Percentiles rank a stretch among this genome's conserved stretches.
These are phyloP conservation scores for Ilyonectria sp. DNA, from an alignment of 2,329 filamentous ascomycete genomes.

Conservation along the genomic window DNA sequence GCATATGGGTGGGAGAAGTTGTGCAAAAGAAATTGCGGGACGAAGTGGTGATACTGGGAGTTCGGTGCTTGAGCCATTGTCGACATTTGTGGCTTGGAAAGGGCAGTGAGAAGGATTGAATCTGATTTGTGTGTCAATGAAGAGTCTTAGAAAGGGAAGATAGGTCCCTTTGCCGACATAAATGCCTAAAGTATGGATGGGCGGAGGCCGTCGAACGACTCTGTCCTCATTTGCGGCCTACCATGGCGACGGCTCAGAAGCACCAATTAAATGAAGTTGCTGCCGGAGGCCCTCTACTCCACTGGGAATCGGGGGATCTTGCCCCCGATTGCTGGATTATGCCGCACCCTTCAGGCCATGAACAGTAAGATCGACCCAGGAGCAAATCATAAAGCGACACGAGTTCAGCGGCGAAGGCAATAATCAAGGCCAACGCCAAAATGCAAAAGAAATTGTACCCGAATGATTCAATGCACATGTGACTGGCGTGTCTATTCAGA, in stretches of 20 bases:
- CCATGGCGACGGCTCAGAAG: background rate
- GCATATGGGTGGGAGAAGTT: conserved; percentile 16
- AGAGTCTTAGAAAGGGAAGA: background rate
- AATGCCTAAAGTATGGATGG: background rate
- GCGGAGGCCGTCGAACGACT: background rate
- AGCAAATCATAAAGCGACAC: background rate
- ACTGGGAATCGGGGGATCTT: background rate
- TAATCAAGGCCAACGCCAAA: background rate
- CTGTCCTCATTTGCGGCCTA: background rate
- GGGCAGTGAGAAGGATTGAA: background rate
- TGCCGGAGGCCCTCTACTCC: background rate
- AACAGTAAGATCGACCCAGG: background rate
- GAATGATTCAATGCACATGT: too few relatives aligned
- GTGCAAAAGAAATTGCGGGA: conserved; percentile 18
- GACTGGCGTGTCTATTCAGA: too few relatives aligned
- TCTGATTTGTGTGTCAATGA: background rate
- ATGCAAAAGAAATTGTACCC: background rate
- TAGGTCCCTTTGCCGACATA: background rate
- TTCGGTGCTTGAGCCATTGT: background rate
- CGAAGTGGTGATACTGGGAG: conserved; percentile 19
- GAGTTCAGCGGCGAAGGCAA: background rate
- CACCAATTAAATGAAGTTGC: background rate
- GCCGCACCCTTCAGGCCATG: background rate
- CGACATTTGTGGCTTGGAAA: background rate
- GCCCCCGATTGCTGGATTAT: background rate